Conservation (phyloP, 2,329 filamentous ascomycete genomes). For the Gremmenia infestans region DNA sequence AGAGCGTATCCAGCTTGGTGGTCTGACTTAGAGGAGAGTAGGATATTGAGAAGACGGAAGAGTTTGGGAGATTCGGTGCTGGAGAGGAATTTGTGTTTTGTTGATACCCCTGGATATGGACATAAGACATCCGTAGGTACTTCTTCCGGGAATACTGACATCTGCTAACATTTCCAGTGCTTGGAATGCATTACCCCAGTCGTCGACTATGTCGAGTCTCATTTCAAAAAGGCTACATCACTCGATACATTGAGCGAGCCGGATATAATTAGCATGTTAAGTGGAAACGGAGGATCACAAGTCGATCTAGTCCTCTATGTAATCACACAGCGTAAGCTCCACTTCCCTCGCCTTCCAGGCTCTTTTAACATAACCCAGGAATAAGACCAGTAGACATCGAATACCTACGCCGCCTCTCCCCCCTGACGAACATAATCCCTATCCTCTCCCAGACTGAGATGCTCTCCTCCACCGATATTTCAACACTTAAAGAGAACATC, state of each 20-base stretch:
- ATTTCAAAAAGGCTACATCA: constrained; percentile 58
- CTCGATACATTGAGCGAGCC: constrained; percentile 60
- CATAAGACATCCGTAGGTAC: constrained; percentile 46
- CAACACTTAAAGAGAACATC: constrained; percentile 55
- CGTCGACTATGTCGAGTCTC: constrained; percentile 67
- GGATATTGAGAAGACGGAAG: constrained; percentile 56
- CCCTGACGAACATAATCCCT: constrained; percentile 79
- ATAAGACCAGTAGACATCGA: constrained; percentile 62
- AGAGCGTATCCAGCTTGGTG: constrained; percentile 87
- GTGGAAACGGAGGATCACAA: constrained; percentile 75
- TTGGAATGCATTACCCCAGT: constrained; percentile 56
- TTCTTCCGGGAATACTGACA: constrained; percentile 14
- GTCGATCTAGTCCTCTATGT: constrained; percentile 86
- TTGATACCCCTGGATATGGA: constrained; percentile 71
- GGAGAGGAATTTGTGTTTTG: constrained; percentile 89
- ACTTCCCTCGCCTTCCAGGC: not conserved
- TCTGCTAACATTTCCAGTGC: constrained; percentile 35
- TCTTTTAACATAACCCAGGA: constrained; percentile 36
- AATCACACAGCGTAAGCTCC: constrained; percentile 59
- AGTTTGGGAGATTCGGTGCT: constrained; percentile 72
- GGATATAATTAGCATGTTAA: constrained; percentile 72
- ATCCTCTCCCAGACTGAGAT: constrained; percentile 74
- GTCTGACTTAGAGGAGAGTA: constrained; percentile 68
- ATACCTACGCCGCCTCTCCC: constrained; percentile 63
- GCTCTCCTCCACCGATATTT: constrained; percentile 52